phyloP scores from a whole-genome alignment of 805 yeast genomes.

The Metschnikowia chrysomelidarum region DNA sequence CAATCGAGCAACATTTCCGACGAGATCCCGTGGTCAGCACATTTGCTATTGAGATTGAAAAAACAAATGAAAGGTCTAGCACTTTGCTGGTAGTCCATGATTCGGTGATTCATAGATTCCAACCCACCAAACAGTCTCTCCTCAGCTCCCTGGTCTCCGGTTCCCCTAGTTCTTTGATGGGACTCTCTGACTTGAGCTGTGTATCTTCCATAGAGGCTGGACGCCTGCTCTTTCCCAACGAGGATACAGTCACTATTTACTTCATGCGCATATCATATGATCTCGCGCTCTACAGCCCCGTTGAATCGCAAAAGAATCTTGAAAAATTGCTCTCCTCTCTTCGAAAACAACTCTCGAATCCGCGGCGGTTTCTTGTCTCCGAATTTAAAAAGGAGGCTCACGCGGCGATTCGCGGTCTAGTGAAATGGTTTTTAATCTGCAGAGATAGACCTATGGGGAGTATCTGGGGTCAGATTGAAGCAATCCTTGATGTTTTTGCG shows the following conservation, averaged over 20 bases:
- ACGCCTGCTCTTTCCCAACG: constrained; percentile 12
- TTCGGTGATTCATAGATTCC: constrained; percentile 7
- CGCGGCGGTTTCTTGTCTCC: constrained; percentile 5
- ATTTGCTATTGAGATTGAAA: constrained; percentile 36
- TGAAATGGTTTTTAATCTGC: constrained; percentile 32
- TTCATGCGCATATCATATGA: constrained; percentile 23
- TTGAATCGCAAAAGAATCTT: constrained; percentile 17
- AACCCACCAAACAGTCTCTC: constrained; percentile 13
- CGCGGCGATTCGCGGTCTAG: constrained; percentile 21
- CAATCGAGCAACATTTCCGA: constrained; percentile 6
- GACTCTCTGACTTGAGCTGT: constrained; percentile 6
- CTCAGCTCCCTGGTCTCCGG: constrained; percentile 1
- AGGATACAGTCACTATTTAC: constrained; percentile 8
- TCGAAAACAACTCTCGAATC: constrained; percentile 16
- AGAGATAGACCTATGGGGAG: constrained; percentile 26
- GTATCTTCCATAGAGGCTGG: constrained; percentile 14
- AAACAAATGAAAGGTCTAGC: constrained; percentile 19
- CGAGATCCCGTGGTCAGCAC: constrained; percentile 30
- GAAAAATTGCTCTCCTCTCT: constrained; percentile 22
- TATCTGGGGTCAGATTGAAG: constrained; percentile 17
- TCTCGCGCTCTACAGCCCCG: constrained; percentile 26
- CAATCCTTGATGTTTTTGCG: constrained; percentile 16
- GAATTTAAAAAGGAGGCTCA: constrained; percentile 16
- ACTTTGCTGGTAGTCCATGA: background rate
- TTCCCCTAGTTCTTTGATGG: constrained; percentile 8